Conservation (phyloP, 108 stramenopile species). For the Cyclotella sp. region DNA sequence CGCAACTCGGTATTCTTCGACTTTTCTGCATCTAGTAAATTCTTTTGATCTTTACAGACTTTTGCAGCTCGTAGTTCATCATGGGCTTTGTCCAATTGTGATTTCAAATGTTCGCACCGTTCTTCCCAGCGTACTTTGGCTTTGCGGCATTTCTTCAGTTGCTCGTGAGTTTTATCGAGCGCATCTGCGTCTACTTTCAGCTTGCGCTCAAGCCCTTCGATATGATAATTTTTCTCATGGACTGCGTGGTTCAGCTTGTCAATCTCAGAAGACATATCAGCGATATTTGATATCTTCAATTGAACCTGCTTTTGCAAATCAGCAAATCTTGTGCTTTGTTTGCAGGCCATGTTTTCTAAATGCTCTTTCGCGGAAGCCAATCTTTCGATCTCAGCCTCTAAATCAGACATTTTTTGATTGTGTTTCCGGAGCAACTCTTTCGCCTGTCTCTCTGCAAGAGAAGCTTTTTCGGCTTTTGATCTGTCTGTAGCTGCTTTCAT, state of each 20-base stretch:
- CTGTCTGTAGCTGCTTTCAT: constrained; percentile 36
- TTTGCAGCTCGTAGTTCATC: constrained; percentile 25
- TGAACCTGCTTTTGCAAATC: constrained; percentile 6
- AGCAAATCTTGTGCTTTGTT: constrained; percentile 1
- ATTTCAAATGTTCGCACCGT: constrained; percentile 19
- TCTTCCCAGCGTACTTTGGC: constrained; percentile 21
- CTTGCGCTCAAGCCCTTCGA: constrained; percentile 21
- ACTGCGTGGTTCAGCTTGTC: constrained; percentile 1
- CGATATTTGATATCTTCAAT: constrained; percentile 7
- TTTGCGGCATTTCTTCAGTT: constrained; percentile 20
- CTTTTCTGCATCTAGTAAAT: constrained; percentile 23
- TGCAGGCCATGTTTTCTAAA: constrained; percentile 7
- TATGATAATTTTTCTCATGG: constrained; percentile 25
- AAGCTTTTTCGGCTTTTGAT: constrained; percentile 36
- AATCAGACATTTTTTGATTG: constrained; percentile 17
- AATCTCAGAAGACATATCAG: constrained; percentile 7
- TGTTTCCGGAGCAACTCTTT: constrained; percentile 35
- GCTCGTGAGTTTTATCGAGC: constrained; percentile 19
- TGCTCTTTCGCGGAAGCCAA: background rate
- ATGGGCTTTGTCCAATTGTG: constrained; percentile 26
- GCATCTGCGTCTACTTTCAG: constrained; percentile 32
- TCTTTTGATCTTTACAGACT: constrained; percentile 5
- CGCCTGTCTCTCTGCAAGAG: constrained; percentile 29
- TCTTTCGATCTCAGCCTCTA: constrained; percentile 16
- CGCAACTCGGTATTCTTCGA: constrained; percentile 17